Evolutionary conservation across 2,329 filamentous ascomycete species (phyloP), one percentile per base, ranked within the genome.

Genomic region (Aureobasidium sp.): DNA sequence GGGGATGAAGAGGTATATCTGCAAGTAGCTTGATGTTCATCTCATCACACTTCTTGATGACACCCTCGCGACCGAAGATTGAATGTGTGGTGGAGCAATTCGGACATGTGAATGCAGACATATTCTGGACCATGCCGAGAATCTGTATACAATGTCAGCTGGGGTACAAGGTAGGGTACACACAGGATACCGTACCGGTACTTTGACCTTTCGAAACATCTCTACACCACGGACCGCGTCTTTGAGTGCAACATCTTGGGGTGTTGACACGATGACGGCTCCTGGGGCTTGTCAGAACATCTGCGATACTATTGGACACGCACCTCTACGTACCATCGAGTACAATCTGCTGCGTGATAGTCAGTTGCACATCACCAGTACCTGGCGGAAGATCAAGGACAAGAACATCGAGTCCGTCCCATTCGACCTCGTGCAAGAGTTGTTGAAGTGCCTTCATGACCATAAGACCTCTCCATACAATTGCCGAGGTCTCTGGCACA

Each of bases 401-500:
- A 0, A 99, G 80, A 2, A 97, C 77, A 72, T 99, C 94, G 2
- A 99, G 78, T 14, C 86, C 87, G 15, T 88, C 90, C 94, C 94
- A 99, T 59, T 94, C 89, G 0, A 99, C 94, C 67, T 96, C 91
- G 72, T 97, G 93, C 8, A 99, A 82, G 5, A 99, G 85, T 72
- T 99, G 94, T 68, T 97, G 92, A 66, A 99, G 82, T 0, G 94
- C 94, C 71, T 97, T 99, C 82, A 96, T 95, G 15, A 97, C 90
- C 92, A 99, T 97, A 2, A 96, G 82, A 0, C 94, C 94, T 57
- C 94, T 85, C 94, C 94, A 99, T 35, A 94, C 92, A 17, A 99
- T 88, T 0, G 92, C 90, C 5, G 90, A 88, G 12, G 85, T 82
- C 66, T 91, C 87, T 22, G 84, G 84, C 1, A 96, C 85, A 0